Evolutionary conservation across 2,329 filamentous ascomycete species (phyloP).

Genomic region (Akanthomyces uredinophilus): DNA sequence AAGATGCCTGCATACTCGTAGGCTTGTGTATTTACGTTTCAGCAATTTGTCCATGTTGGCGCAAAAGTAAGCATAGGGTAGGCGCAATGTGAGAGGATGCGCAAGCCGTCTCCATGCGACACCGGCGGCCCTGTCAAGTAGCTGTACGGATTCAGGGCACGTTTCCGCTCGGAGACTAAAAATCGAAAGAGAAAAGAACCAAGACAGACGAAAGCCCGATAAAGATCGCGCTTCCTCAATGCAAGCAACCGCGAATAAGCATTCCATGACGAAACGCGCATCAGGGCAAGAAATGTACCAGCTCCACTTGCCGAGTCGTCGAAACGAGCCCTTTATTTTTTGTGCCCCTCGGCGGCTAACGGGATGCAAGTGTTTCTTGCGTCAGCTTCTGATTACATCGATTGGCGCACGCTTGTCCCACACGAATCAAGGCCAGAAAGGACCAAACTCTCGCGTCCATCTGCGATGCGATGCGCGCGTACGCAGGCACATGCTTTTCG

Average conservation of each 20-base stretch:
- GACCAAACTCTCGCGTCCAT: neutral
- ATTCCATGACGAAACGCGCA: neutral
- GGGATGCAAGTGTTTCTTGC: neutral
- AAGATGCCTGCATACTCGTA: neutral
- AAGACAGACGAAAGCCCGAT: neutral
- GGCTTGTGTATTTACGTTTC: neutral
- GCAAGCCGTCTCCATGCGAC: neutral
- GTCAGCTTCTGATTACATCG: neutral
- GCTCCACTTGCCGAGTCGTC: constrained; percentile 4
- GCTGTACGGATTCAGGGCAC: neutral
- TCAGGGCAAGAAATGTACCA: neutral
- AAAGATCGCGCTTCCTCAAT: neutral
- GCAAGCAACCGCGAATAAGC: neutral
- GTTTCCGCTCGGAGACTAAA: neutral
- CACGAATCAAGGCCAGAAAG: neutral
- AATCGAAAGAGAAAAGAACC: neutral
- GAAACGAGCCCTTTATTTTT: constrained; percentile 4
- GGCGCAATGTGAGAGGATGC: neutral
- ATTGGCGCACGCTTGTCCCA: constrained; percentile 2
- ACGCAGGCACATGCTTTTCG: neutral
- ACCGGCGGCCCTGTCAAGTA: neutral
- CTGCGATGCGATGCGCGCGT: neutral
- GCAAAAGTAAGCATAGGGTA: neutral
- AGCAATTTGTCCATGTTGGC: neutral
- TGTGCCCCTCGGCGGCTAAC: neutral